These are phyloP conservation scores for Mesembryanthemum crystallinum DNA, from an alignment of 148 eudicot species.

Conservation along the genomic window DNA sequence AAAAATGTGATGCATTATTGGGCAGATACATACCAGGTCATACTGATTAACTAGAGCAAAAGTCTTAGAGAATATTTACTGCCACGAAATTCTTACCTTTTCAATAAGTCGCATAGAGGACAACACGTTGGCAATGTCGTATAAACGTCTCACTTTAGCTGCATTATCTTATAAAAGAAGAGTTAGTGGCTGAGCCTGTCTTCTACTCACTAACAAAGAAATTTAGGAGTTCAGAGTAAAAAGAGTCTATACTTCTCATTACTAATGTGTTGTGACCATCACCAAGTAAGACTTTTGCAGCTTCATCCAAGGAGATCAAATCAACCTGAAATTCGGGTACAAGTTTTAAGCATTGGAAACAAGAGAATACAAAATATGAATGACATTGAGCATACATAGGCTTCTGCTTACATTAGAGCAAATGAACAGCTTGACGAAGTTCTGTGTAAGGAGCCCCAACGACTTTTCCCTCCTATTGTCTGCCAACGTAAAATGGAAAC, in stretches of 20 bases:
- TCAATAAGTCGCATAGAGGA: conserved; percentile 91
- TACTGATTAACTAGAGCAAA: not conserved
- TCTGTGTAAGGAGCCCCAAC: conserved; percentile 85
- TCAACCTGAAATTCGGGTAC: conserved; percentile 43
- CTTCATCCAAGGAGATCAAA: conserved; percentile 82
- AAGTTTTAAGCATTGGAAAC: not conserved
- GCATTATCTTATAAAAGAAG: conserved; percentile 43
- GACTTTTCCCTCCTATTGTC: conserved; percentile 91
- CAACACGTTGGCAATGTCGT: conserved; percentile 92
- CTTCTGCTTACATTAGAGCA: conserved; percentile 62
- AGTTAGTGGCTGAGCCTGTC: conserved; percentile 33
- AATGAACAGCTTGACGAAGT: conserved; percentile 91
- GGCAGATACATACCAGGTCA: not conserved
- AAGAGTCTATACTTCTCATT: conserved; percentile 62
- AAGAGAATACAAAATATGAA: not conserved
- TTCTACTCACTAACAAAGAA: not conserved
- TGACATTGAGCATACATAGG: too few species aligned
- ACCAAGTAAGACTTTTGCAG: conserved; percentile 85
- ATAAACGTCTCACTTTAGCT: conserved; percentile 94
- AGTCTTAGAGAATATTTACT: too few species aligned
- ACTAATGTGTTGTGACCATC: conserved; percentile 61
- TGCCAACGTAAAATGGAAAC: conserved; percentile 26
- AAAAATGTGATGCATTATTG: not conserved
- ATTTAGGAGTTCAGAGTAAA: conserved; percentile 4
- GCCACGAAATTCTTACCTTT: conserved; percentile 48